Conservation (phyloP, 345 rosid species). For the Psidium friedrichsthalianum region DNA sequence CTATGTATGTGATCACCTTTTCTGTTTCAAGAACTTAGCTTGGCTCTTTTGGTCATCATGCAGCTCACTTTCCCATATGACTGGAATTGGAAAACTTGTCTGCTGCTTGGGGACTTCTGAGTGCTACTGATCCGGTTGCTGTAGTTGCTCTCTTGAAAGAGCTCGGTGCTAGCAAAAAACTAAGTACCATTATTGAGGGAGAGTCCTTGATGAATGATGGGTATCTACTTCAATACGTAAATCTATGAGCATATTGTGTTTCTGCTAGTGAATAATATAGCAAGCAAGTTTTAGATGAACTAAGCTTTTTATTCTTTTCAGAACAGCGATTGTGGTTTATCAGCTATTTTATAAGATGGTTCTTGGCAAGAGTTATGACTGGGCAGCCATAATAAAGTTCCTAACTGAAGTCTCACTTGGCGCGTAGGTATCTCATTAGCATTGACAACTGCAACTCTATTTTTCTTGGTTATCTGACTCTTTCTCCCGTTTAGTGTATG, state of each 20-base stretch:
- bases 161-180: conserved; percentile 96
- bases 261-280: not conserved
- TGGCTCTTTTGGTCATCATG: not conserved
- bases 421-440: conserved; percentile 55
- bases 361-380: conserved; percentile 43
- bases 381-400: conserved; percentile 54
- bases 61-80: conserved; percentile 81
- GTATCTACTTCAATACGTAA: conserved; percentile 18
- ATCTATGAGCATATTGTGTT: not conserved
- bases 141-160: conserved; percentile 92
- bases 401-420: conserved; percentile 68
- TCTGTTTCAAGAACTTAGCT: not conserved
- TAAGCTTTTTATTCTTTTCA: conserved; percentile 14
- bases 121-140: conserved; percentile 99
- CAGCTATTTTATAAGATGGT: conserved; percentile 87
- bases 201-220: conserved; percentile 99
- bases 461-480: conserved; percentile 5
- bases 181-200: conserved; percentile 91
- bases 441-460: not conserved
- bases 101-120: conserved; percentile 95
- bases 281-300: not conserved
- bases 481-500: conserved; percentile 58
- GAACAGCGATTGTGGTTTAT: conserved; percentile 92
- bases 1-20: not conserved
- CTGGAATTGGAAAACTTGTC: conserved; percentile 89